Percentiles rank a stretch among this genome's conserved stretches.
Conservation (phyloP, 768 basidiomycete genomes). For the Suillus clintonianus region DNA sequence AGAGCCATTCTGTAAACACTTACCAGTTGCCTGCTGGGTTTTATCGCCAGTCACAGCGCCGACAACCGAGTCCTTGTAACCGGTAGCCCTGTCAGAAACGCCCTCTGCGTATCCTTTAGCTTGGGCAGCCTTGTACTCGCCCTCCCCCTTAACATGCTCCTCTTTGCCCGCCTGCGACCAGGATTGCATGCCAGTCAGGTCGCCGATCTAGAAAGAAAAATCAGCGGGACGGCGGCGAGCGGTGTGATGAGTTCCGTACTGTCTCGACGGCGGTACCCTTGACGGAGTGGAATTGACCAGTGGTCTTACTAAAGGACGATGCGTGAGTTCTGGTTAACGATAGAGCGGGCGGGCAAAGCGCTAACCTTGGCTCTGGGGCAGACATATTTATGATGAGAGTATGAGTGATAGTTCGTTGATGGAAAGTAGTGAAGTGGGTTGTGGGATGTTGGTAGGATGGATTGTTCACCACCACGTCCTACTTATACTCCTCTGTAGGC, state of each 20-base stretch:
- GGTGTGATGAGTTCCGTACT: conserved; percentile 21
- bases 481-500: conserved; percentile 27
- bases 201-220: conserved; percentile 35
- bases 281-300: conserved; percentile 38
- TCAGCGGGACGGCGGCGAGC: neutral
- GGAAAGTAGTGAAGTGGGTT: conserved; percentile 7
- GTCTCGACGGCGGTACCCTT: conserved; percentile 38
- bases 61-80: conserved; percentile 55
- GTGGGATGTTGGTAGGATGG: conserved; percentile 4
- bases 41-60: conserved; percentile 61
- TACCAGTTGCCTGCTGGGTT: conserved; percentile 50
- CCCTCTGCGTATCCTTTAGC: conserved; percentile 55
- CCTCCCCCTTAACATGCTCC: conserved; percentile 51
- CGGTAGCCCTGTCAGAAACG: conserved; percentile 41
- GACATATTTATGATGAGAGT: conserved; percentile 13
- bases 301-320: conserved; percentile 29
- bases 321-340: neutral
- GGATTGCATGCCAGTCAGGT: conserved; percentile 41
- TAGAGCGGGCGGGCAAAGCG: neutral
- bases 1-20: neutral
- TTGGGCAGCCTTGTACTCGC: conserved; percentile 47
- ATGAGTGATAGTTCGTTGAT: neutral
- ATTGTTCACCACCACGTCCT: neutral
- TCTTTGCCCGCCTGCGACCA: conserved; percentile 50
- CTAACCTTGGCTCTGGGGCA: conserved; percentile 30